Percentiles rank a stretch among this genome's conserved stretches.
Evolutionary conservation across 345 rosid genomes (phyloP).

Genomic region (Pistacia atlantica): DNA sequence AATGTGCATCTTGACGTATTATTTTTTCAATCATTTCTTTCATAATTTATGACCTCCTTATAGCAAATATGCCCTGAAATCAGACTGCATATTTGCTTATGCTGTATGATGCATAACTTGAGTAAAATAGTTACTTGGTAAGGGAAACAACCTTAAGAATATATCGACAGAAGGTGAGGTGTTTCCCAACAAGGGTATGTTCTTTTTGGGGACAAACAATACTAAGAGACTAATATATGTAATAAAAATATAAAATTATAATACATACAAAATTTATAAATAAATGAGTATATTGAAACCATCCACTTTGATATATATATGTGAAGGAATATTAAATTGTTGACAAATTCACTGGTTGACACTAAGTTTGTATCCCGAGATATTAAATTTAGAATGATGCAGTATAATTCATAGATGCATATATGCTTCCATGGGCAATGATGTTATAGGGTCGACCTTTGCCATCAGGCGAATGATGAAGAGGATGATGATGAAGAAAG

Average conservation of each 20-base stretch:
- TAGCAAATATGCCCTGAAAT: background rate
- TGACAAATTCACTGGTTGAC: no score
- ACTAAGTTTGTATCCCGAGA: background rate
- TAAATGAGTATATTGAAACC: no score
- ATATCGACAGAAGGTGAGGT: no score
- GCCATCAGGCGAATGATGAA: constrained; percentile 70
- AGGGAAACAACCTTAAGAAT: background rate
- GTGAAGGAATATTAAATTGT: no score
- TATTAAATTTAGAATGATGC: constrained; percentile 10
- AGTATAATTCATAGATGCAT: constrained; percentile 26
- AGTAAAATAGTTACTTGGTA: background rate
- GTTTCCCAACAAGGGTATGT: no score
- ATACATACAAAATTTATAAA: no score
- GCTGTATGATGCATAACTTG: background rate
- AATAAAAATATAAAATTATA: no score
- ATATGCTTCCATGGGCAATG: constrained; percentile 39
- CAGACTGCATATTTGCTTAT: background rate
- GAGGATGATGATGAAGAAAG: constrained; percentile 50
- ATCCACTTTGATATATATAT: no score
- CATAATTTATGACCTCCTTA: background rate
- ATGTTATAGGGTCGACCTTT: constrained; percentile 72
- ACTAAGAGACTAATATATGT: no score
- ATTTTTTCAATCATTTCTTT: background rate
- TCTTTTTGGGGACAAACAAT: no score
- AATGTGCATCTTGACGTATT: background rate